phyloP scores from a whole-genome alignment of 2,329 filamentous ascomycete genomes.

The Tympanopsis confertula region DNA sequence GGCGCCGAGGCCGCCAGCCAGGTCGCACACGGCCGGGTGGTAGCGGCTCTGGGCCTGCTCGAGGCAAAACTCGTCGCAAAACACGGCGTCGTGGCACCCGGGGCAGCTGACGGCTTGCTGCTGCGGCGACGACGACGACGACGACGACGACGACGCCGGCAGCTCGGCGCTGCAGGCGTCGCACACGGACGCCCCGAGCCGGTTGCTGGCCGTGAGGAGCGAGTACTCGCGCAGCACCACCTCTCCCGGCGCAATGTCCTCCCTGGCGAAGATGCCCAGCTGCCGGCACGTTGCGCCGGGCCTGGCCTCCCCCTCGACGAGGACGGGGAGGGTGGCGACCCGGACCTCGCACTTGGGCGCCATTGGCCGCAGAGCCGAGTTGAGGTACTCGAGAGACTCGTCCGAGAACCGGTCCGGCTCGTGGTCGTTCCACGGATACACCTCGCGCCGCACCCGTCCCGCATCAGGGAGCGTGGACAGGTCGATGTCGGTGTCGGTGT shows the following conservation, averaged over 20 bases:
- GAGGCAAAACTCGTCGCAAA: slow-evolving; percentile 45
- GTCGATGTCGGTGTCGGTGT: not conserved
- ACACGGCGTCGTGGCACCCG: slow-evolving; percentile 36
- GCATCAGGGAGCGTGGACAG: not conserved
- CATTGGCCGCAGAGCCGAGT: slow-evolving; percentile 34
- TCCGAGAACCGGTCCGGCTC: not conserved
- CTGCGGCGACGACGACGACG: too few relatives aligned
- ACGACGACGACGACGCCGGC: slow-evolving; percentile 21
- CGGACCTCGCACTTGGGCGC: slow-evolving; percentile 48
- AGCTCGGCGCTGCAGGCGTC: slow-evolving; percentile 47
- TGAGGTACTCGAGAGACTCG: slow-evolving; percentile 31
- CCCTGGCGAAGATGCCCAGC: slow-evolving; percentile 50
- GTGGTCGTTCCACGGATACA: not conserved
- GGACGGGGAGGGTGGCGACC: slow-evolving; percentile 37
- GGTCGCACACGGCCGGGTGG: slow-evolving; percentile 46
- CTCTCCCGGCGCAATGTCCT: slow-evolving; percentile 41
- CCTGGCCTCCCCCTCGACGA: slow-evolving; percentile 14
- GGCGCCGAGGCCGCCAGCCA: slow-evolving; percentile 36
- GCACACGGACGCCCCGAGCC: slow-evolving; percentile 49
- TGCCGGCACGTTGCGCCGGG: slow-evolving; percentile 31
- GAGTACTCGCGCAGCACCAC: slow-evolving; percentile 45
- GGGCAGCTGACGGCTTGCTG: slow-evolving; percentile 35
- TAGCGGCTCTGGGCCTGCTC: slow-evolving; percentile 41
- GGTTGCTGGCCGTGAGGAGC: slow-evolving; percentile 47
- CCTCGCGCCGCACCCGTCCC: not conserved